A percentile compares a stretch with the other conserved stretches of the same genome.
Conservation (phyloP, 345 rosid species). For the Euphorbia lathyris region DNA sequence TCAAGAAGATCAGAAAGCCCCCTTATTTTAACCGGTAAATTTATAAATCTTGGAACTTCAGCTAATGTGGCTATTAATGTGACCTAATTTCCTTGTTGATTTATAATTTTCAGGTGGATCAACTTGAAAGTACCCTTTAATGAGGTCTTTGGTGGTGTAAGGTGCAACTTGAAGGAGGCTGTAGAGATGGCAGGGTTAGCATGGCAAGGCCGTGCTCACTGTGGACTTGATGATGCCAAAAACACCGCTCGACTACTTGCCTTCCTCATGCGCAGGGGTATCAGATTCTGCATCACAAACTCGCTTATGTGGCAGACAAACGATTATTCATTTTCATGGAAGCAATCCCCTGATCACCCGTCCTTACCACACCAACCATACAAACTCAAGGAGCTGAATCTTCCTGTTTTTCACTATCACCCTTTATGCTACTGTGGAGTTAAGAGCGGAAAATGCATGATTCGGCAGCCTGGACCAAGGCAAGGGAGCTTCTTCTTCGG, state of each 20-base stretch:
- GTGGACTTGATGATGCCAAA: constrained; percentile 46
- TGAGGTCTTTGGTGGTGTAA: constrained; percentile 36
- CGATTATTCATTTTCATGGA: constrained; percentile 20
- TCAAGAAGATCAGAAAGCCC: constrained; percentile 44
- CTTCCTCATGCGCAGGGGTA: constrained; percentile 35
- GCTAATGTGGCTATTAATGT: not conserved
- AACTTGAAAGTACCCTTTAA: constrained; percentile 41
- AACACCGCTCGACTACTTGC: constrained; percentile 44
- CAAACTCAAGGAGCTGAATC: constrained; percentile 17
- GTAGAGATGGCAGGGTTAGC: constrained; percentile 42
- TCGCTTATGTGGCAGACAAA: constrained; percentile 31
- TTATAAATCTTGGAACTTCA: no score
- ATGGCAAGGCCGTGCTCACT: constrained; percentile 49
- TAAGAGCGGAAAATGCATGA: constrained; percentile 33
- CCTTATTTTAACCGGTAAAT: constrained; percentile 40
- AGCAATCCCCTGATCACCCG: constrained; percentile 18
- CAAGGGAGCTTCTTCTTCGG: constrained; percentile 39
- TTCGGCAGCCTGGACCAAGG: constrained; percentile 38
- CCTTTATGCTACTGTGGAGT: constrained; percentile 43
- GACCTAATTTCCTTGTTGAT: not conserved
- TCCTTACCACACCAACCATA: constrained; percentile 17
- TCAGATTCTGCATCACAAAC: constrained; percentile 38
- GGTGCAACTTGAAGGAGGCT: constrained; percentile 45
- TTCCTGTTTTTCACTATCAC: constrained; percentile 26
- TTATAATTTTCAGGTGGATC: constrained; percentile 37